A percentile compares a stretch with the other conserved stretches of the same genome.
phyloP scores from a whole-genome alignment of 331 rosid species.

The Acacia pycnantha region DNA sequence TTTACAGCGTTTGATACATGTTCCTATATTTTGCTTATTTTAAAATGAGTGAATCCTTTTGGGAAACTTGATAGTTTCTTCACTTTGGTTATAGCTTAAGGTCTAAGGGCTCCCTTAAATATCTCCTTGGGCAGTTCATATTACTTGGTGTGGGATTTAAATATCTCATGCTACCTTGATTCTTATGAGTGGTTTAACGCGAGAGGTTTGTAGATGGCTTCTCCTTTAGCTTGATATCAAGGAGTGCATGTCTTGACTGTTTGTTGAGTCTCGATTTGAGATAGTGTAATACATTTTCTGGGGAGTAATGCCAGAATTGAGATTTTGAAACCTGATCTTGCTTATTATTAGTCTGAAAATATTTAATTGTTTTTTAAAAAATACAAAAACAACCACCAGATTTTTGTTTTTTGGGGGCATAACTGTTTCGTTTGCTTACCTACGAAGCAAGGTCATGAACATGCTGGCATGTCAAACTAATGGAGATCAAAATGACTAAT shows the following conservation, averaged over 20 bases:
- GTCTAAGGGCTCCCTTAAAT: background rate
- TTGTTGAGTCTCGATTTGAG: background rate
- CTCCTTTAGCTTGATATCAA: background rate
- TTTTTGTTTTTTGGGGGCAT: background rate
- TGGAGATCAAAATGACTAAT: background rate
- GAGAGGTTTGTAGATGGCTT: background rate
- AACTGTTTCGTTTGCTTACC: background rate
- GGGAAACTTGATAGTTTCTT: background rate
- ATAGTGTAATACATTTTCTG: background rate
- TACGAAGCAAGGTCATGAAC: background rate
- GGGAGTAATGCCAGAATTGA: background rate
- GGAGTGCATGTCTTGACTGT: background rate
- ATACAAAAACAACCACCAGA: background rate
- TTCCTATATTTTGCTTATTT: background rate
- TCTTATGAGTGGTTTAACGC: background rate
- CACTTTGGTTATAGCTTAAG: background rate
- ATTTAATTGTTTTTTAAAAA: background rate
- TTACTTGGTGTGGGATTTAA: background rate
- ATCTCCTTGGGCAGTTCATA: background rate
- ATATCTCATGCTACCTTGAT: background rate
- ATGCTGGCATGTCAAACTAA: background rate
- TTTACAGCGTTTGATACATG: background rate
- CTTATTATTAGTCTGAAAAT: background rate
- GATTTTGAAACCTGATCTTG: background rate
- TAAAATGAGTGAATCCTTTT: background rate